Conservation (phyloP, 2,329 filamentous ascomycete genomes). For the Aspergillus pseudoviridinutans region DNA sequence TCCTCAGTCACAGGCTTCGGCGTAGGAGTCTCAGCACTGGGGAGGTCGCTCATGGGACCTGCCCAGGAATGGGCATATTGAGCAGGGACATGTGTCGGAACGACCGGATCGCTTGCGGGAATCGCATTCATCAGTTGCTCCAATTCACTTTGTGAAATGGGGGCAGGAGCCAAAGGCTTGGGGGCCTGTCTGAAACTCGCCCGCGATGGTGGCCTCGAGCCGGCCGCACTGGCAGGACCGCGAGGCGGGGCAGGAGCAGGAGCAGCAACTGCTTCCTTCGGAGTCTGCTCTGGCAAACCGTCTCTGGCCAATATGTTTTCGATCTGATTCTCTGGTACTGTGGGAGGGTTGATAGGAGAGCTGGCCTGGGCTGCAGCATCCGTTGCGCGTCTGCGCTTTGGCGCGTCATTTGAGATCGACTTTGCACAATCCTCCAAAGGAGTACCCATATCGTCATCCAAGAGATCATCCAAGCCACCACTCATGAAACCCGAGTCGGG, state of each 20-base stretch:
- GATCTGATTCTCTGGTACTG: slow-evolving; percentile 15
- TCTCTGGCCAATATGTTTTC: slow-evolving; percentile 20
- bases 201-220: slow-evolving; percentile 37
- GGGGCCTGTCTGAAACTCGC: slow-evolving; percentile 31
- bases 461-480: slow-evolving; percentile 65
- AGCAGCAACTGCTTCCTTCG: slow-evolving; percentile 18
- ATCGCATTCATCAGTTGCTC: slow-evolving; percentile 31
- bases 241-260: slow-evolving; percentile 21
- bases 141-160: slow-evolving; percentile 31
- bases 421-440: slow-evolving; percentile 23
- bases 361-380: slow-evolving; percentile 22
- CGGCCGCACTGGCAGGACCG: slow-evolving; percentile 23
- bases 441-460: slow-evolving; percentile 54
- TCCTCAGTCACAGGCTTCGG: slow-evolving; percentile 27
- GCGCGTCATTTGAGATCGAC: slow-evolving; percentile 14
- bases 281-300: slow-evolving; percentile 13
- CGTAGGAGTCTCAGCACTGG: slow-evolving; percentile 38
- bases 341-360: slow-evolving; percentile 23
- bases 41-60: slow-evolving; percentile 42
- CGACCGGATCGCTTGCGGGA: slow-evolving; percentile 51
- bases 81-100: slow-evolving; percentile 26
- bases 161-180: slow-evolving; percentile 37
- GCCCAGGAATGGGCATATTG: slow-evolving; percentile 44
- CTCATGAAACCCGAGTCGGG: slow-evolving; percentile 82
- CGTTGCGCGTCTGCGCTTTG: slow-evolving; percentile 18